Evolutionary conservation across 441 rosid genomes (phyloP).

Genomic region (Adansonia madagascariensis): DNA sequence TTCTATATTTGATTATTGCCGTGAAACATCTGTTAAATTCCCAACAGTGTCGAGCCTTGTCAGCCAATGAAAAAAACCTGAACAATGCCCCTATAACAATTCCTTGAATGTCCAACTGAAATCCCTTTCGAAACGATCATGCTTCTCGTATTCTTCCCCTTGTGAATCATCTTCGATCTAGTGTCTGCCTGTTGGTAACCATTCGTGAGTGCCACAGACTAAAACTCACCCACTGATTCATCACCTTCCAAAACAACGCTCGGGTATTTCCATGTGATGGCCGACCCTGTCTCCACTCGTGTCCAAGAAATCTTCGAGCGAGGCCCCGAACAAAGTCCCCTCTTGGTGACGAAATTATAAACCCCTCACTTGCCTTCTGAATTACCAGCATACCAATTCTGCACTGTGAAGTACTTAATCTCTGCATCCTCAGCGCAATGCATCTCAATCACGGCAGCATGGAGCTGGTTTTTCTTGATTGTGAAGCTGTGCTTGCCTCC

Average conservation of each 20-base stretch:
- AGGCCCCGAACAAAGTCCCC: background rate
- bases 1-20: too few relatives aligned
- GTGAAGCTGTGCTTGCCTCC: slow-evolving; percentile 90
- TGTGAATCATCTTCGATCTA: slow-evolving; percentile 70
- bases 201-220: background rate
- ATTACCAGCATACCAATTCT: slow-evolving; percentile 92
- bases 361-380: slow-evolving; percentile 85
- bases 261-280: slow-evolving; percentile 92
- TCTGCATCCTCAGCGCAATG: slow-evolving; percentile 78
- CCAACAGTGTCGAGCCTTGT: slow-evolving; percentile 51
- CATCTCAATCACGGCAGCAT: slow-evolving; percentile 91
- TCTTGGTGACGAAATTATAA: background rate
- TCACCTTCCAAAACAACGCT: slow-evolving; percentile 47
- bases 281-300: background rate
- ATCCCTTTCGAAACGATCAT: slow-evolving; percentile 35
- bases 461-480: slow-evolving; percentile 87
- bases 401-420: slow-evolving; percentile 87
- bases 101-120: background rate
- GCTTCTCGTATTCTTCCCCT: slow-evolving; percentile 49
- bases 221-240: background rate
- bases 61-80: slow-evolving; percentile 44
- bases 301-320: background rate
- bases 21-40: too few relatives aligned
- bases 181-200: background rate
- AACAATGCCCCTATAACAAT: background rate